Conservation (phyloP, 768 basidiomycete genomes). For the Rhizopogon roseolus region DNA sequence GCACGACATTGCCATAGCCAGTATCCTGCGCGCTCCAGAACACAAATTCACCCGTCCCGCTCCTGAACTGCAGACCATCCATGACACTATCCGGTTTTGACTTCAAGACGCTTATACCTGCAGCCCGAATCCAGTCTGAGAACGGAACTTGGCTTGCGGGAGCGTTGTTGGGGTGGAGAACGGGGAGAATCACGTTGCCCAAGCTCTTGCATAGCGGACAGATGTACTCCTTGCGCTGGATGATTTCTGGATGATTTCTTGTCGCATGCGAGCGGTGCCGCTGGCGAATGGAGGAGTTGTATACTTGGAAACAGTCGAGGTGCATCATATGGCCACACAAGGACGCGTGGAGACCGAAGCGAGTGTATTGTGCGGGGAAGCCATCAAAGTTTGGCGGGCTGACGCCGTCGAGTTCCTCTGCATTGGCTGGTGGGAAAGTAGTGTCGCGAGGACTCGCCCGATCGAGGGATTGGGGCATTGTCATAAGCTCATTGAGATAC, state of each 20-base stretch:
- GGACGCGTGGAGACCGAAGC: conserved; percentile 83
- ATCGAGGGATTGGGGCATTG: conserved; percentile 64
- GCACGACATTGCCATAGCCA: conserved; percentile 54
- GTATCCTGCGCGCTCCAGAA: conserved; percentile 86
- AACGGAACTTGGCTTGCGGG: conserved; percentile 54
- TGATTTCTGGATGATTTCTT: conserved; percentile 90
- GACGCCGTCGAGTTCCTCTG: conserved; percentile 23
- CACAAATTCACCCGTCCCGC: conserved; percentile 83
- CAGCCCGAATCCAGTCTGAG: conserved; percentile 85
- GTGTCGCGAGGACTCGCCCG: conserved; percentile 29
- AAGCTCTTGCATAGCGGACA: conserved; percentile 97
- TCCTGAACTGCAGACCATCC: conserved; percentile 70
- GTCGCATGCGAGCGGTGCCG: conserved; percentile 87
- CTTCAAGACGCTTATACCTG: conserved; percentile 86
- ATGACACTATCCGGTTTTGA: conserved; percentile 69
- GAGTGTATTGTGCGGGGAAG: conserved; percentile 64
- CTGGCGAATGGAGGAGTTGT: conserved; percentile 80
- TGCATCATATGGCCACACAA: conserved; percentile 99
- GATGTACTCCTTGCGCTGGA: conserved; percentile 90
- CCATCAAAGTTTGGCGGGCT: conserved; percentile 69
- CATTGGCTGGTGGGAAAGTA: conserved; percentile 26
- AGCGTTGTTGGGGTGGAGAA: conserved; percentile 46
- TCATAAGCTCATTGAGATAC: conserved; percentile 71
- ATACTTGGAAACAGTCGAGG: conserved; percentile 87
- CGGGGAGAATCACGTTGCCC: conserved; percentile 90